Percentiles rank a stretch among this genome's conserved stretches.
phyloP scores from a whole-genome alignment of 202 grass and related monocot genomes.

The Panicum hallii region DNA sequence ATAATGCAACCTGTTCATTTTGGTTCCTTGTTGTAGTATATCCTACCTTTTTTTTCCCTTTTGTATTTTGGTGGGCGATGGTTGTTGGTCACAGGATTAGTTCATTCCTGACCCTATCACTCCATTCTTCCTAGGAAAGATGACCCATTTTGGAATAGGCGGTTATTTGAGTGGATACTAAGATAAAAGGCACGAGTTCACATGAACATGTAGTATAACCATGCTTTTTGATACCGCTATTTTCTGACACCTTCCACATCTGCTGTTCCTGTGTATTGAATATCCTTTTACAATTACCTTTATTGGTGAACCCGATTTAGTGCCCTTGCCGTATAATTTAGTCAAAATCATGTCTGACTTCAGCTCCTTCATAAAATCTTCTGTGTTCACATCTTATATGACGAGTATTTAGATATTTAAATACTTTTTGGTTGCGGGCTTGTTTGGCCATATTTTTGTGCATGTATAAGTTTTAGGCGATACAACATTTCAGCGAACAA shows the following conservation, averaged over 20 bases:
- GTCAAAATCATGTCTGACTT: conserved; percentile 5
- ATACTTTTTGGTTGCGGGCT: not conserved
- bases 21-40: conserved; percentile 18
- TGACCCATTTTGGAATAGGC: conserved; percentile 11
- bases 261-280: conserved; percentile 29
- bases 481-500: not conserved
- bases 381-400: conserved; percentile 14
- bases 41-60: not conserved
- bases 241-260: not conserved
- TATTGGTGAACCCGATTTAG: conserved; percentile 18
- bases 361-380: not conserved
- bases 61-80: conserved; percentile 15
- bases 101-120: conserved; percentile 18
- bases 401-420: conserved; percentile 23
- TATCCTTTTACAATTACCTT: conserved; percentile 18
- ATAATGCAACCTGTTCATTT: not conserved
- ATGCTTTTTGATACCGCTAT: not conserved
- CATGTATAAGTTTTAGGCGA: conserved; percentile 19
- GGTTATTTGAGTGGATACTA: conserved; percentile 26
- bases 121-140: conserved; percentile 5
- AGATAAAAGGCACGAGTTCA: conserved; percentile 2
- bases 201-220: not conserved
- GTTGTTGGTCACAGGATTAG: conserved; percentile 20
- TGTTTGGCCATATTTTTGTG: conserved; percentile 4
- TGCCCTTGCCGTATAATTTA: conserved; percentile 28